A percentile compares a stretch with the other conserved stretches of the same genome.
Conservation (phyloP, 2,329 filamentous ascomycete genomes). For the Trichoderma simmonsii region DNA sequence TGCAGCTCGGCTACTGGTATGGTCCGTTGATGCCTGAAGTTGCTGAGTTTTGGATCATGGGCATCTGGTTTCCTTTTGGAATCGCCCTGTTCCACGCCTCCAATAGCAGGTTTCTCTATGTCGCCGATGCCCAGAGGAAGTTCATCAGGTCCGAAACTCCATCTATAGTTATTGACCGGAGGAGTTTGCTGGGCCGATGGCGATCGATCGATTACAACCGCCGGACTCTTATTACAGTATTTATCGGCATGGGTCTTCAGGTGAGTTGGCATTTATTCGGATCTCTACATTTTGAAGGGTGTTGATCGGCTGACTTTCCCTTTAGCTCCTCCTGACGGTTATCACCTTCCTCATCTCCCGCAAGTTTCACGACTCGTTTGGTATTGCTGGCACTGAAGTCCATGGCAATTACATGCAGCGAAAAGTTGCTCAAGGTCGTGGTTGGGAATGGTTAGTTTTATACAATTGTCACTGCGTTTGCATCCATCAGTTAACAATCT, state of each 20-base stretch:
- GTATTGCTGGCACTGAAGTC: constrained; percentile 60
- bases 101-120: constrained; percentile 58
- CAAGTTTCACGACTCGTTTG: constrained; percentile 61
- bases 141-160: constrained; percentile 27
- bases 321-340: constrained; percentile 55
- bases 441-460: constrained; percentile 58
- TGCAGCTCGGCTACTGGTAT: constrained; percentile 39
- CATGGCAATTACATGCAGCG: constrained; percentile 51
- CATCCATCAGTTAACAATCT: background rate
- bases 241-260: constrained; percentile 54
- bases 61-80: constrained; percentile 60
- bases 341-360: constrained; percentile 61
- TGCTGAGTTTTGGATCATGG: constrained; percentile 65
- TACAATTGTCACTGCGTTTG: background rate
- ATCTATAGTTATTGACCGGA: constrained; percentile 20
- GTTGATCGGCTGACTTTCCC: background rate
- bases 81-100: constrained; percentile 65
- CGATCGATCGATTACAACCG: constrained; percentile 44
- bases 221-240: constrained; percentile 50
- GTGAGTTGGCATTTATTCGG: constrained; percentile 37
- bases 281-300: background rate
- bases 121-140: constrained; percentile 53
- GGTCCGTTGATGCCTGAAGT: constrained; percentile 46
- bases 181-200: constrained; percentile 37
- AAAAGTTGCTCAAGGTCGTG: constrained; percentile 44